Evolutionary conservation across 2,329 filamentous ascomycete genomes (phyloP).

Genomic region (Clarireedia paspali): DNA sequence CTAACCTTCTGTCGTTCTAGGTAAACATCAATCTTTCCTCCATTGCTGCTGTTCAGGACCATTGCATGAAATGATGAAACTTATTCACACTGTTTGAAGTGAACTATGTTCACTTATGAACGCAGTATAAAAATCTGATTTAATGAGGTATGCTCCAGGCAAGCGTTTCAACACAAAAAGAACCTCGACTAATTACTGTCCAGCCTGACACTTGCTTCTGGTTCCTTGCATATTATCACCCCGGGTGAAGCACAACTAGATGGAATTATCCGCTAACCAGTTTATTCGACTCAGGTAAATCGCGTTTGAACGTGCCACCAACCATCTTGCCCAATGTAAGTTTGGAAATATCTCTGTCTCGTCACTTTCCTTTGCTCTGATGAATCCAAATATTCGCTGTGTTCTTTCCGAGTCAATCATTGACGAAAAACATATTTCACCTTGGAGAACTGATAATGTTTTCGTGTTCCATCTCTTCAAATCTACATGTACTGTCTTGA

Average conservation of each 20-base stretch:
- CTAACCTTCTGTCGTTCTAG: slow-evolving; percentile 15
- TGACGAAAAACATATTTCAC: slow-evolving; percentile 32
- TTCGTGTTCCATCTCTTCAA: slow-evolving; percentile 1
- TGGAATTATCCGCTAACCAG: slow-evolving; percentile 18
- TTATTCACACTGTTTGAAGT: slow-evolving; percentile 38
- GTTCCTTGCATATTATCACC: slow-evolving; percentile 15
- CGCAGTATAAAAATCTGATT: slow-evolving; percentile 36
- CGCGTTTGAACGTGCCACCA: not conserved
- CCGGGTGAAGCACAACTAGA: not conserved
- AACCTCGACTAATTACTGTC: not conserved
- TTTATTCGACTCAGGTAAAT: slow-evolving; percentile 14
- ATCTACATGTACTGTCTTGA: not conserved
- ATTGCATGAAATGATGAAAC: slow-evolving; percentile 33
- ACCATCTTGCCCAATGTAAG: not conserved
- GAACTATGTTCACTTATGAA: slow-evolving; percentile 30
- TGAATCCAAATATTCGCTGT: slow-evolving; percentile 31
- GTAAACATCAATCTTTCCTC: slow-evolving; percentile 13
- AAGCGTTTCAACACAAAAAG: too few species aligned
- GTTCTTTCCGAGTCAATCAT: slow-evolving; percentile 29
- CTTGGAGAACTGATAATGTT: slow-evolving; percentile 33
- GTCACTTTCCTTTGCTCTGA: slow-evolving; percentile 22
- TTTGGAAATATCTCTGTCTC: not conserved
- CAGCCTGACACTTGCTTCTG: slow-evolving; percentile 29
- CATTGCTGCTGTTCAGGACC: slow-evolving; percentile 10
- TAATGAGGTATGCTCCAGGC: slow-evolving; percentile 33